Conservation (phyloP, 1,284 basidiomycete species). For the Rhodotorula sp. region DNA sequence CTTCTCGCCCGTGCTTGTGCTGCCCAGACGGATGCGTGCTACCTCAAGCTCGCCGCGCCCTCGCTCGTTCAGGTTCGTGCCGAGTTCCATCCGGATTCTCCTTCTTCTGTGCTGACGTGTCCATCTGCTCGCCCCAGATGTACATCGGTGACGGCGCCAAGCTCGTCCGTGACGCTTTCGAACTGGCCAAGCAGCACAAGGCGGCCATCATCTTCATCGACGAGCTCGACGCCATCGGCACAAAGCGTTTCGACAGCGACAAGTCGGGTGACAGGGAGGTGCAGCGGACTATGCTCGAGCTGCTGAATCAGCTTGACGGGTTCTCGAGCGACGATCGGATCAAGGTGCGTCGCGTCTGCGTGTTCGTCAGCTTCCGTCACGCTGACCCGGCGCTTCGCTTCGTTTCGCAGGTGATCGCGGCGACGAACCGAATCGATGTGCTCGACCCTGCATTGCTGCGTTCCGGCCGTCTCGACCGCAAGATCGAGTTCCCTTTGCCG, state of each 20-base stretch:
- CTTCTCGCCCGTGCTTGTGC: conserved; percentile 73
- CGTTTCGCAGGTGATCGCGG: conserved; percentile 79
- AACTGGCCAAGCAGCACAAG: conserved; percentile 94
- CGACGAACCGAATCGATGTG: conserved; percentile 98
- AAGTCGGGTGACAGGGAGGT: conserved; percentile 98
- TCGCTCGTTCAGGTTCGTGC: conserved; percentile 63
- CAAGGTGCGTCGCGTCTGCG: conserved; percentile 61
- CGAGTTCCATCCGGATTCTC: neutral
- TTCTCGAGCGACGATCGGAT: conserved; percentile 90
- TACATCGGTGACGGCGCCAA: conserved; percentile 92
- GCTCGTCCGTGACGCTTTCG: conserved; percentile 94
- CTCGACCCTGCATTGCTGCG: conserved; percentile 76
- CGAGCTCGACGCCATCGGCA: conserved; percentile 97
- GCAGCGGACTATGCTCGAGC: conserved; percentile 97
- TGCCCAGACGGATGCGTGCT: conserved; percentile 76
- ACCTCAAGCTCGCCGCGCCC: conserved; percentile 73
- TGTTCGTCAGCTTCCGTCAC: neutral
- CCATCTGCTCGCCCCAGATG: conserved; percentile 54
- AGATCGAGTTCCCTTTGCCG: conserved; percentile 77
- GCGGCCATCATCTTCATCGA: conserved; percentile 99
- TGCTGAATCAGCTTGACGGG: conserved; percentile 83
- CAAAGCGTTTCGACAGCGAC: conserved; percentile 97
- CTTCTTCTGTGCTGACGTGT: neutral
- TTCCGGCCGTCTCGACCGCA: conserved; percentile 71
- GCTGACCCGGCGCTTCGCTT: neutral